phyloP scores from a whole-genome alignment of 306 rosid species.

The Pyrus bretschneideri region DNA sequence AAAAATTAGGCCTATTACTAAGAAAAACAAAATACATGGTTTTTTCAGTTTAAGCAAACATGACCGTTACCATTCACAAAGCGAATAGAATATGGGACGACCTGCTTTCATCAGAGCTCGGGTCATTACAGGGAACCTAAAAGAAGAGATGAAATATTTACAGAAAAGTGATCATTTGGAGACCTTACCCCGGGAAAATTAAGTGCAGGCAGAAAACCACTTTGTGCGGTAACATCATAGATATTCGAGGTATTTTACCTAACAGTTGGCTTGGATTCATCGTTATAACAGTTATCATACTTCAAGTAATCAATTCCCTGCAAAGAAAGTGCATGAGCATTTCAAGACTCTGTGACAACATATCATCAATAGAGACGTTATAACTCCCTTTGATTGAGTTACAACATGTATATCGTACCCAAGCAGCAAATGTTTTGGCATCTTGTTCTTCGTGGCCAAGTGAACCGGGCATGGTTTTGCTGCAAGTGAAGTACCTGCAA shows the following conservation, averaged over 20 bases:
- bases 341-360: neutral
- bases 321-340: conserved; percentile 3
- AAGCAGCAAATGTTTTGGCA: conserved; percentile 85
- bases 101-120: conserved; percentile 79
- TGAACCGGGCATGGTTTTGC: conserved; percentile 92
- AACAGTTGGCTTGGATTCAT: conserved; percentile 57
- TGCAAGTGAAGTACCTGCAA: conserved; percentile 80
- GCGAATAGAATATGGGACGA: conserved; percentile 81
- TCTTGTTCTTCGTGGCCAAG: conserved; percentile 87
- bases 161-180: neutral
- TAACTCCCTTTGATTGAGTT: neutral
- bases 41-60: neutral
- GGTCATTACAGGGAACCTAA: conserved; percentile 85
- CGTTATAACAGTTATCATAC: conserved; percentile 84
- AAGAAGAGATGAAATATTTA: neutral
- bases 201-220: neutral
- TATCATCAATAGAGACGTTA: neutral
- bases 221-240: neutral
- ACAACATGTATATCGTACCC: conserved; percentile 46
- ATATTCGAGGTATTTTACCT: conserved; percentile 37
- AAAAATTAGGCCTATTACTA: neutral
- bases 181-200: neutral
- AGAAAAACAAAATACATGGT: neutral
- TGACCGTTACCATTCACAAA: conserved; percentile 79
- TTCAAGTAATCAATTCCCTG: conserved; percentile 98